Evolutionary conservation across 768 basidiomycete species (phyloP).

Genomic region (Boletus eberwhitei): DNA sequence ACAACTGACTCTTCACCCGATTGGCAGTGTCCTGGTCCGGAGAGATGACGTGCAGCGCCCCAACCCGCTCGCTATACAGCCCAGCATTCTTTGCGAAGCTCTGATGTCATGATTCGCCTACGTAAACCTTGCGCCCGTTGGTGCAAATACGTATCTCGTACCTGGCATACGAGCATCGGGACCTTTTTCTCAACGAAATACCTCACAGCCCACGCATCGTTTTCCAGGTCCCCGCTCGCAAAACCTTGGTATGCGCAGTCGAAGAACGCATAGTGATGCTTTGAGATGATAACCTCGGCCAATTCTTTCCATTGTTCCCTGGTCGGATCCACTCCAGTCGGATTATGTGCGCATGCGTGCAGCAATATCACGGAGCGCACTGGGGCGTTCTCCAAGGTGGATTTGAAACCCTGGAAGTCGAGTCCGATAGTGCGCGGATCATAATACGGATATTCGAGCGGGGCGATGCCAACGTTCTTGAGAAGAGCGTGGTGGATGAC

Average conservation of each 20-base stretch:
- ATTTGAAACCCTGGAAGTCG: slow-evolving; percentile 69
- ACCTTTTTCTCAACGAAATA: slow-evolving; percentile 77
- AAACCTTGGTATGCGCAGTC: slow-evolving; percentile 98
- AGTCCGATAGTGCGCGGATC: slow-evolving; percentile 86
- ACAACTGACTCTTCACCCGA: slow-evolving; percentile 81
- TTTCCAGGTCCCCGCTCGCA: slow-evolving; percentile 87
- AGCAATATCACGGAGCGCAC: slow-evolving; percentile 81
- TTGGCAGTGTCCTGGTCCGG: slow-evolving; percentile 60
- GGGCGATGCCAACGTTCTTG: slow-evolving; percentile 84
- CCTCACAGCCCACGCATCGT: slow-evolving; percentile 89
- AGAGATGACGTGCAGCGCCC: slow-evolving; percentile 85
- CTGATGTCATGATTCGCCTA: slow-evolving; percentile 38
- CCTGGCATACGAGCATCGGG: slow-evolving; percentile 86
- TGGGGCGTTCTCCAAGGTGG: slow-evolving; percentile 59
- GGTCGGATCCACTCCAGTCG: slow-evolving; percentile 94
- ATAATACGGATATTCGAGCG: slow-evolving; percentile 91
- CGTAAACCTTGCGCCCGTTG: slow-evolving; percentile 7
- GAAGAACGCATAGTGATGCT: slow-evolving; percentile 86
- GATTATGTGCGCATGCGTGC: slow-evolving; percentile 96
- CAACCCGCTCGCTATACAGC: slow-evolving; percentile 90
- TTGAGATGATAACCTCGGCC: slow-evolving; percentile 65
- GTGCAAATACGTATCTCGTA: slow-evolving; percentile 23
- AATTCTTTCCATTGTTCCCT: slow-evolving; percentile 80
- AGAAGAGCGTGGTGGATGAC: slow-evolving; percentile 91
- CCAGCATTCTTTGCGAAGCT: slow-evolving; percentile 98